Conservation (phyloP, 441 rosid genomes). For the Biscutella laevigata region DNA sequence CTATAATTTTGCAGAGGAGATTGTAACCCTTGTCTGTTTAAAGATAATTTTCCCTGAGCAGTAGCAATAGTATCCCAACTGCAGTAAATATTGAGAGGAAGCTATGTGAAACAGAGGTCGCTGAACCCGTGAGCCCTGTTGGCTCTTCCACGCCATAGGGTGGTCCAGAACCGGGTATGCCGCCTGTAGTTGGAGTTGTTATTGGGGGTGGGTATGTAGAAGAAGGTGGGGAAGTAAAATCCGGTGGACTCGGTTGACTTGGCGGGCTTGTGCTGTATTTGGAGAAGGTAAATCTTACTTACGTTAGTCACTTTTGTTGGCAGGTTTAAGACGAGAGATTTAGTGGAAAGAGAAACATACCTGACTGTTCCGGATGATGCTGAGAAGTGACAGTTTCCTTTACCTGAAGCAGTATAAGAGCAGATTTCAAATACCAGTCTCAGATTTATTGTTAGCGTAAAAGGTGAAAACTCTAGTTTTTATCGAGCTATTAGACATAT, state of each 20-base stretch:
- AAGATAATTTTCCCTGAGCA: conserved; percentile 32
- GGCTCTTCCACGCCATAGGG: conserved; percentile 68
- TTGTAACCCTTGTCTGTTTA: conserved; percentile 10
- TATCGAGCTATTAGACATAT: neutral
- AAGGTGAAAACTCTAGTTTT: conserved; percentile 3
- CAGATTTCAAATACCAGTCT: conserved; percentile 12
- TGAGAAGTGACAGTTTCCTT: conserved; percentile 64
- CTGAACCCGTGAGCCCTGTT: conserved; percentile 72
- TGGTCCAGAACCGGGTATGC: conserved; percentile 46
- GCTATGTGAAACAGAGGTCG: conserved; percentile 37
- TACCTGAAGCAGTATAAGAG: conserved; percentile 46
- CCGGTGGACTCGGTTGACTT: conserved; percentile 38
- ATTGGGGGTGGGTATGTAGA: conserved; percentile 40
- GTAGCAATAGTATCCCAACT: conserved; percentile 32
- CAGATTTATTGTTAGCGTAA: neutral
- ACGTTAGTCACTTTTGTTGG: conserved; percentile 1
- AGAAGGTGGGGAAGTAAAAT: conserved; percentile 32
- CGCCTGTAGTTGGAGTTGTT: conserved; percentile 33
- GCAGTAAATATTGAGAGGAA: conserved; percentile 33
- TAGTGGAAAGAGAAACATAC: conserved; percentile 34
- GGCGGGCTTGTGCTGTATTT: conserved; percentile 48
- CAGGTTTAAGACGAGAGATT: conserved; percentile 5
- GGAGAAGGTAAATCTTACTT: too few species aligned
- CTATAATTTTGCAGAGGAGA: conserved; percentile 24
- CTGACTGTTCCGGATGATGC: conserved; percentile 48